A percentile compares a stretch with the other conserved stretches of the same genome.
These are phyloP conservation scores for Ogataea pilisensis DNA, from an alignment of 805 yeast species.

Conservation along the genomic window DNA sequence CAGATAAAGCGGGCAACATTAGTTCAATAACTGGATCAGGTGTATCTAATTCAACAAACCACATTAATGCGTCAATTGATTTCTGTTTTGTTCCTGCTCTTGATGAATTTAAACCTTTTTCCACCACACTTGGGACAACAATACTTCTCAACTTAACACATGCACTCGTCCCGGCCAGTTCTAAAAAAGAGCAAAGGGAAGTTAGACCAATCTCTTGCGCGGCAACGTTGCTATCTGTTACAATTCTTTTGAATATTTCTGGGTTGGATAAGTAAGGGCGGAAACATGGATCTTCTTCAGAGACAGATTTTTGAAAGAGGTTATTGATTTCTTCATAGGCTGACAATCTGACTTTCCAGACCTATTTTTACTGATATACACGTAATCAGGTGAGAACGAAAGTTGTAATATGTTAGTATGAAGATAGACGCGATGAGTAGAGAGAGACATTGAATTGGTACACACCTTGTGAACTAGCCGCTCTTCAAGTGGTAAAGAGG, in stretches of 20 bases:
- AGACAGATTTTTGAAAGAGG: slow-evolving; percentile 48
- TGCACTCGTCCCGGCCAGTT: slow-evolving; percentile 48
- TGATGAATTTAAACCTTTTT: slow-evolving; percentile 75
- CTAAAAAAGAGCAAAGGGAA: slow-evolving; percentile 50
- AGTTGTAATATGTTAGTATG: not conserved
- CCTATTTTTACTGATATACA: slow-evolving; percentile 19
- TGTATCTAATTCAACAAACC: slow-evolving; percentile 60
- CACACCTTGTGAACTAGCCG: slow-evolving; percentile 59
- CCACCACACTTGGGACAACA: slow-evolving; percentile 55
- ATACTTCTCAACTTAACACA: slow-evolving; percentile 38
- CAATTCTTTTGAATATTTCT: slow-evolving; percentile 51
- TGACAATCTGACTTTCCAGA: slow-evolving; percentile 81
- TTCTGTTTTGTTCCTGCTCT: slow-evolving; percentile 71
- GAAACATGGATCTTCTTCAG: slow-evolving; percentile 55
- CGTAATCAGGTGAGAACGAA: not conserved
- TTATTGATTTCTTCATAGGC: slow-evolving; percentile 70
- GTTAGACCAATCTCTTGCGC: slow-evolving; percentile 82
- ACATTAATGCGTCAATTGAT: slow-evolving; percentile 57
- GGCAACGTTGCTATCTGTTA: slow-evolving; percentile 79
- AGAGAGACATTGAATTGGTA: slow-evolving; percentile 3
- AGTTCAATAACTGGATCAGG: slow-evolving; percentile 67
- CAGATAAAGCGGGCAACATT: slow-evolving; percentile 55
- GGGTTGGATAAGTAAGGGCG: slow-evolving; percentile 47
- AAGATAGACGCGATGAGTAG: not conserved
- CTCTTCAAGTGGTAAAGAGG: slow-evolving; percentile 60